Evolutionary conservation across 1,139 yeast genomes (phyloP).

Genomic region (Candida pseudoviswanathii): DNA sequence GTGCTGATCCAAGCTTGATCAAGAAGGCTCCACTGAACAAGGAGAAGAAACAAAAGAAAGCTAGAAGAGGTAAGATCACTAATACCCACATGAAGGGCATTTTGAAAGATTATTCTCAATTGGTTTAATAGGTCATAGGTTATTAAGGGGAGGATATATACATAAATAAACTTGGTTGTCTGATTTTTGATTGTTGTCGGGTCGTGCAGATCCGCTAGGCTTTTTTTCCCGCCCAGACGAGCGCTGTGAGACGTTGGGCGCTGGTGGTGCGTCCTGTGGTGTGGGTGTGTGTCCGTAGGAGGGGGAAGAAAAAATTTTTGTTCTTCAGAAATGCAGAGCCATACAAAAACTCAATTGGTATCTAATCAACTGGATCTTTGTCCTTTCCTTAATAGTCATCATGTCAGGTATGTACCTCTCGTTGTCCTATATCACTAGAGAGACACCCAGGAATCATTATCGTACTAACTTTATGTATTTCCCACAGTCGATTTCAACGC

Average conservation of each 20-base stretch:
- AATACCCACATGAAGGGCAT: constrained; percentile 96
- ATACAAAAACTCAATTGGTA: neutral
- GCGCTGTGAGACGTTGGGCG: neutral
- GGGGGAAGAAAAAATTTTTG: neutral
- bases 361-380: neutral
- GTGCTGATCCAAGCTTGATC: constrained; percentile 90
- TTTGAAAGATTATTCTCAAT: constrained; percentile 74
- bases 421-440: neutral
- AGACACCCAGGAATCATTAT: neutral
- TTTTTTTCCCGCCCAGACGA: neutral
- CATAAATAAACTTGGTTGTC: neutral
- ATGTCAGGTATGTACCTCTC: constrained; percentile 19
- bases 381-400: neutral
- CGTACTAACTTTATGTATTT: constrained; percentile 16
- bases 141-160: neutral
- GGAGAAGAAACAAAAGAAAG: constrained; percentile 83
- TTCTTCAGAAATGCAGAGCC: neutral
- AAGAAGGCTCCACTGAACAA: constrained; percentile 64
- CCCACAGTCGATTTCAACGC: constrained; percentile 67
- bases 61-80: constrained; percentile 91
- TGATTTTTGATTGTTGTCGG: no score
- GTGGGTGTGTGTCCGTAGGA: neutral
- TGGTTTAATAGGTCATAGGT: constrained; percentile 24
- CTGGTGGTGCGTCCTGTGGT: neutral
- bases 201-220: neutral